Percentiles rank a stretch among this genome's conserved stretches.
Conservation (phyloP, 495 filamentous ascomycete species). For the Penicillium antarcticum region DNA sequence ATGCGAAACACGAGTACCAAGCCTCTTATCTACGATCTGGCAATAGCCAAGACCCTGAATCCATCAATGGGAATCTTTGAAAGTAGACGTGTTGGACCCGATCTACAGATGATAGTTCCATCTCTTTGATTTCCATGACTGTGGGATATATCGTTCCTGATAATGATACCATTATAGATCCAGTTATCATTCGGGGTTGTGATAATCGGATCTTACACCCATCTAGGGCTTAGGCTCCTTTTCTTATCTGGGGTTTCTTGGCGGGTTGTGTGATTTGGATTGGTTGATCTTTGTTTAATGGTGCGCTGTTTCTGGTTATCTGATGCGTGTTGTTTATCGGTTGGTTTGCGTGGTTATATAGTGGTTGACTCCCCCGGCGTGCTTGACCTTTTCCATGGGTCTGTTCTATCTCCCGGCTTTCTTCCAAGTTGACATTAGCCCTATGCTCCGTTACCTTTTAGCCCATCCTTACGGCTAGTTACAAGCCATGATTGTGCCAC, state of each 20-base stretch:
- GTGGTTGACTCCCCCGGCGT: too few relatives aligned
- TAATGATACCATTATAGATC: conserved; percentile 13
- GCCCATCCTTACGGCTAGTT: too few relatives aligned
- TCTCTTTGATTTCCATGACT: background rate
- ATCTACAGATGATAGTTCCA: background rate
- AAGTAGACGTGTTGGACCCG: background rate
- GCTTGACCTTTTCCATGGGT: too few relatives aligned
- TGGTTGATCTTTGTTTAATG: too few relatives aligned
- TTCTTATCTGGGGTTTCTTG: conserved; percentile 5
- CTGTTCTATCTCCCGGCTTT: too few relatives aligned
- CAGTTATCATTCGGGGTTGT: conserved; percentile 3
- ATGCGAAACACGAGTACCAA: background rate
- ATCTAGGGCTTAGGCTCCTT: conserved; percentile 14
- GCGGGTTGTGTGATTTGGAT: background rate
- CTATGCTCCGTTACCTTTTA: too few relatives aligned
- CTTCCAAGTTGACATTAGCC: too few relatives aligned
- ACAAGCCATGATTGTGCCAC: too few relatives aligned
- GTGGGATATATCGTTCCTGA: background rate
- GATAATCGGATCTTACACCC: conserved; percentile 13
- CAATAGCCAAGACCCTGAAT: background rate
- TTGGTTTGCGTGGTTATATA: too few relatives aligned
- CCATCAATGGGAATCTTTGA: background rate
- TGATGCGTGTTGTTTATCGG: too few relatives aligned
- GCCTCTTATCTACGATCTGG: conserved; percentile 7
- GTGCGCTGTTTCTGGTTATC: too few relatives aligned